Evolutionary conservation across 108 stramenopile genomes (phyloP).

Genomic region (Pinguiococcus pyrenoidosus): DNA sequence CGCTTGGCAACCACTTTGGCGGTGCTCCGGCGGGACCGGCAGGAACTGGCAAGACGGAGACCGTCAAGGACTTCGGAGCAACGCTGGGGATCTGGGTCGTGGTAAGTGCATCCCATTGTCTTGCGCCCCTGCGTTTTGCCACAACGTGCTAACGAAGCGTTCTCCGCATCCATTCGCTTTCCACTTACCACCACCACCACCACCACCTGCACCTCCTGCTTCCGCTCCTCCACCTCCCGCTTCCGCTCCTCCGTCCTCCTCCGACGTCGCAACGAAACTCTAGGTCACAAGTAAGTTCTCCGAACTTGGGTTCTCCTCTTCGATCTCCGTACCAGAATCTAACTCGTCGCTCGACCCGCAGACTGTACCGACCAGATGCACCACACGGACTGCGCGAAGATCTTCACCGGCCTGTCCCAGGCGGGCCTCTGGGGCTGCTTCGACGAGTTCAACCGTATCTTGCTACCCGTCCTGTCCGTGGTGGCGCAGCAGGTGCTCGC

Average conservation of each 20-base stretch:
- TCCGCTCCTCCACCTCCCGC: too few relatives aligned
- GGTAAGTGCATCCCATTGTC: constrained; percentile 13
- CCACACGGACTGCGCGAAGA: constrained; percentile 48
- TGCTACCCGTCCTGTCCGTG: constrained; percentile 45
- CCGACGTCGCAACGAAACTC: too few relatives aligned
- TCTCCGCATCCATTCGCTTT: too few relatives aligned
- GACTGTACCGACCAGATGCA: constrained; percentile 48
- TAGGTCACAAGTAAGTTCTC: too few relatives aligned
- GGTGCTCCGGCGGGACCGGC: constrained; percentile 49
- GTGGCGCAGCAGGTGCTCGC: constrained; percentile 47
- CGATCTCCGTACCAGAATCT: too few relatives aligned
- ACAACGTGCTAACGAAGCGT: constrained; percentile 24
- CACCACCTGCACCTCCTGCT: too few relatives aligned
- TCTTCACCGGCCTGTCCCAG: constrained; percentile 48
- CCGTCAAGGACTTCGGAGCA: constrained; percentile 44
- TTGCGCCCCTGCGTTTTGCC: too few relatives aligned
- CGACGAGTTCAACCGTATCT: constrained; percentile 52
- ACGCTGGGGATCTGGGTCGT: constrained; percentile 42
- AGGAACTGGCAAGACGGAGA: constrained; percentile 49
- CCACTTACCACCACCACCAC: too few relatives aligned
- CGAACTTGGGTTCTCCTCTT: too few relatives aligned
- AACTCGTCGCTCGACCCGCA: too few relatives aligned
- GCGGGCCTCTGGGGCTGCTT: constrained; percentile 52
- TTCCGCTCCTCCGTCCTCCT: too few relatives aligned
- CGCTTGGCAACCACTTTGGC: constrained; percentile 44